Conservation (phyloP, 331 rosid species). For the Quercus phellos region DNA sequence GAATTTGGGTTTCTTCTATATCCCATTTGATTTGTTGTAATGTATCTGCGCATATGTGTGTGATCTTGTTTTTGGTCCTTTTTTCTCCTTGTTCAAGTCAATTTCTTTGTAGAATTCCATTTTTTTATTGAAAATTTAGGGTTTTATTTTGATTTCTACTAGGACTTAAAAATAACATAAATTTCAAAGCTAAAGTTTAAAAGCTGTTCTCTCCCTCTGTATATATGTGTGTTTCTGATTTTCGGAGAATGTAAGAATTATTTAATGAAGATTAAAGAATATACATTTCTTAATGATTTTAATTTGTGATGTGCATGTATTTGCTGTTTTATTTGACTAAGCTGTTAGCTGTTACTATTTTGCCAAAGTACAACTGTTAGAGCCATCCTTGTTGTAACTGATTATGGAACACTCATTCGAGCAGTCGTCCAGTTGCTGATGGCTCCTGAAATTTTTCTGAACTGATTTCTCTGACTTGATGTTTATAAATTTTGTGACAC, state of each 20-base stretch:
- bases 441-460: background rate
- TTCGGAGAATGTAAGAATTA: too few species aligned
- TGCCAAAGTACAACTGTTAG: background rate
- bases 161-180: too few species aligned
- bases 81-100: background rate
- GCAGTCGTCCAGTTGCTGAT: background rate
- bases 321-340: too few species aligned
- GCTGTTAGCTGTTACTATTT: background rate
- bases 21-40: background rate
- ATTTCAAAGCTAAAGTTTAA: too few species aligned
- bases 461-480: background rate
- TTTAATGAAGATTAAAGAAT: too few species aligned
- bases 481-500: slow-evolving; percentile 25
- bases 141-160: too few species aligned
- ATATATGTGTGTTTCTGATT: too few species aligned
- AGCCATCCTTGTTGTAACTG: background rate
- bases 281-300: too few species aligned
- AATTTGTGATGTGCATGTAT: too few species aligned
- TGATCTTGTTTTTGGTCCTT: background rate
- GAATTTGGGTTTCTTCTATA: slow-evolving; percentile 2
- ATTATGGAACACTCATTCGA: background rate
- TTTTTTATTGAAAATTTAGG: background rate
- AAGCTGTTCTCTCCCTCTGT: too few species aligned
- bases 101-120: background rate
- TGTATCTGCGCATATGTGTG: background rate